phyloP scores from a whole-genome alignment of 108 stramenopile genomes.

The Pseudonitzschia delicatissima region DNA sequence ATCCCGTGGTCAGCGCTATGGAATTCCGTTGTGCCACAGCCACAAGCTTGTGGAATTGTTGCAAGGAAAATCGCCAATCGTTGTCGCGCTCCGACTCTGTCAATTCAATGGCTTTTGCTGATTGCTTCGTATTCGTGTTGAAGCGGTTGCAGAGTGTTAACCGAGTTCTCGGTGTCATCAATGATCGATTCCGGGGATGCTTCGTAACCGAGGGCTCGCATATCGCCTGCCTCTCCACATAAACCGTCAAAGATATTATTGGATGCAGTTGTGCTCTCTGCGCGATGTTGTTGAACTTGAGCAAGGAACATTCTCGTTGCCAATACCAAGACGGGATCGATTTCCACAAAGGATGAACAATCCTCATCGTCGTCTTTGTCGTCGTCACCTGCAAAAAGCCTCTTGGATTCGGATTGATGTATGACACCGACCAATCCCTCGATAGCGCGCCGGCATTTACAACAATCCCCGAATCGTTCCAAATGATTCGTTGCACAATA shows the following conservation, averaged over 20 bases:
- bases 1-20: conserved; percentile 31
- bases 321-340: neutral
- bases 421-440: neutral
- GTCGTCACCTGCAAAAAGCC: neutral
- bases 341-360: neutral
- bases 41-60: conserved; percentile 19
- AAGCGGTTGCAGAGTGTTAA: neutral
- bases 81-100: neutral
- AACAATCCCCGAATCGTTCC: conserved; percentile 2
- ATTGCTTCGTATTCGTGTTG: conserved; percentile 6
- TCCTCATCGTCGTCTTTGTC: neutral
- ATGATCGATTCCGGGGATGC: neutral
- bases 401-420: neutral
- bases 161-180: neutral
- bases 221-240: neutral
- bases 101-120: neutral
- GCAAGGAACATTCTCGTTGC: conserved; percentile 3
- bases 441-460: conserved; percentile 3
- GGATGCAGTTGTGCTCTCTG: neutral
- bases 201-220: neutral
- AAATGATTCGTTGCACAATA: conserved; percentile 1
- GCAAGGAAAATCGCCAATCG: conserved; percentile 17
- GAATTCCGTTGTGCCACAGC: conserved; percentile 39
- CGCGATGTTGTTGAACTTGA: neutral
- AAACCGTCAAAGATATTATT: neutral